Evolutionary conservation across 495 filamentous ascomycete genomes (phyloP).

Genomic region (Penicillium waksmanii): DNA sequence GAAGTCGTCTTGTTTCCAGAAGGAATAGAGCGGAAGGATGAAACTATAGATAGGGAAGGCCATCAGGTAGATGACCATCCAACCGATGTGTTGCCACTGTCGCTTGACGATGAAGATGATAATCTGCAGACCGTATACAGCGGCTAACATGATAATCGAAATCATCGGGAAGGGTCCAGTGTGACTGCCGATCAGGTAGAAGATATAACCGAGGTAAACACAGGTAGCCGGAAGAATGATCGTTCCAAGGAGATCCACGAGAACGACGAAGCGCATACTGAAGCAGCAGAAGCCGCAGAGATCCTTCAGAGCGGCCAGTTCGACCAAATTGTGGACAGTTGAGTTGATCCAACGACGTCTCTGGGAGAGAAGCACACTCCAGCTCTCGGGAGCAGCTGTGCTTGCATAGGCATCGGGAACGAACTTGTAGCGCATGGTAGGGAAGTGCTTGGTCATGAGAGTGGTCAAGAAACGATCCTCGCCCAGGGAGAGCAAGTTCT

Average conservation of each 20-base stretch:
- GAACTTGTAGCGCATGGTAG: constrained; percentile 94
- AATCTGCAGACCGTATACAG: constrained; percentile 92
- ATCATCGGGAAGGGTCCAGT: constrained; percentile 81
- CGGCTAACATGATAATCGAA: constrained; percentile 85
- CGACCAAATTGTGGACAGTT: constrained; percentile 91
- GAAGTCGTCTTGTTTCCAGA: constrained; percentile 99
- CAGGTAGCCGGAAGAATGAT: constrained; percentile 91
- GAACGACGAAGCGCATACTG: constrained; percentile 96
- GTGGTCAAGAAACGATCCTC: constrained; percentile 98
- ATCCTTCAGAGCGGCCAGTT: constrained; percentile 84
- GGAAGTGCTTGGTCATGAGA: constrained; percentile 97
- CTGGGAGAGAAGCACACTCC: constrained; percentile 91
- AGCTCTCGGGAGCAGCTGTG: constrained; percentile 91
- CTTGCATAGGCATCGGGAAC: constrained; percentile 87
- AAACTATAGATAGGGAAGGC: constrained; percentile 95
- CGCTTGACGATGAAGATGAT: constrained; percentile 94
- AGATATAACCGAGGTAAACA: constrained; percentile 85
- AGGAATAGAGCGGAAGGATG: constrained; percentile 90
- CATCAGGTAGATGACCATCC: constrained; percentile 98
- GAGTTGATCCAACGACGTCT: constrained; percentile 99
- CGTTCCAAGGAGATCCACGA: constrained; percentile 93
- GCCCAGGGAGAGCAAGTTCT: constrained; percentile 92
- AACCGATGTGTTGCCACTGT: constrained; percentile 96
- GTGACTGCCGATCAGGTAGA: constrained; percentile 74
- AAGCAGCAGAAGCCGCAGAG: constrained; percentile 99